Evolutionary conservation across 257 asterid genomes (phyloP).

Genomic region (Thymus quinquecostatus): DNA sequence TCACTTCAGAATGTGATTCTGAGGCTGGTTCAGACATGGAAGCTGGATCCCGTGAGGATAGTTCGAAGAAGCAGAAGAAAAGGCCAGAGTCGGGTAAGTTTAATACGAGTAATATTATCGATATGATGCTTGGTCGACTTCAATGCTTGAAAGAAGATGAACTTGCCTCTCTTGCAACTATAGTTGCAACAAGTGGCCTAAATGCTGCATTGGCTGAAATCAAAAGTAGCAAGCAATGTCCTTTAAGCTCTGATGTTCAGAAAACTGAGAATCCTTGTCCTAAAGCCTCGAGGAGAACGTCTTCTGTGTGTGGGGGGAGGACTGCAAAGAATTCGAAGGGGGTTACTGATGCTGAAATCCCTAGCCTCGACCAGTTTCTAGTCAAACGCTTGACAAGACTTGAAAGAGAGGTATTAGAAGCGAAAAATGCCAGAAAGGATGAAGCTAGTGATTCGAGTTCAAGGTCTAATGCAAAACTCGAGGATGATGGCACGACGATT

Average conservation of each 20-base stretch:
- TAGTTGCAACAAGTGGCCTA: constrained; percentile 92
- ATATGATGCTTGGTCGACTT: constrained; percentile 83
- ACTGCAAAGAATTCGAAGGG: constrained; percentile 32
- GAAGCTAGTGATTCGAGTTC: constrained; percentile 40
- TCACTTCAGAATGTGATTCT: constrained; percentile 60
- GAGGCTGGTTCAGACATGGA: constrained; percentile 53
- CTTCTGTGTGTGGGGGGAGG: constrained; percentile 47
- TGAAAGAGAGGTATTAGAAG: constrained; percentile 88
- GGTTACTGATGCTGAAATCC: constrained; percentile 52
- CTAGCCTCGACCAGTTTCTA: constrained; percentile 79
- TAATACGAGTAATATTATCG: constrained; percentile 48
- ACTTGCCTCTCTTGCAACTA: constrained; percentile 93
- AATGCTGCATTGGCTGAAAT: constrained; percentile 74
- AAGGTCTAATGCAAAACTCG: constrained; percentile 34
- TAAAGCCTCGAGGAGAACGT: constrained; percentile 39
- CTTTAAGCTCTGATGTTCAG: constrained; percentile 22
- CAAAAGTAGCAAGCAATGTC: constrained; percentile 34
- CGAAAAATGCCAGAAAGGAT: constrained; percentile 62
- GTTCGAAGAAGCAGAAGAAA: constrained; percentile 36
- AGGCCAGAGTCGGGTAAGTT: constrained; percentile 45
- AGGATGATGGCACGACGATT: constrained; percentile 27
- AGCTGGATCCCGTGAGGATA: constrained; percentile 23
- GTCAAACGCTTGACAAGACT: constrained; percentile 85
- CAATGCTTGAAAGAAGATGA: constrained; percentile 76
- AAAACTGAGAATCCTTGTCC: constrained; percentile 22